Conservation (phyloP, 2,329 filamentous ascomycete species). For the Botrytis tulipae region DNA sequence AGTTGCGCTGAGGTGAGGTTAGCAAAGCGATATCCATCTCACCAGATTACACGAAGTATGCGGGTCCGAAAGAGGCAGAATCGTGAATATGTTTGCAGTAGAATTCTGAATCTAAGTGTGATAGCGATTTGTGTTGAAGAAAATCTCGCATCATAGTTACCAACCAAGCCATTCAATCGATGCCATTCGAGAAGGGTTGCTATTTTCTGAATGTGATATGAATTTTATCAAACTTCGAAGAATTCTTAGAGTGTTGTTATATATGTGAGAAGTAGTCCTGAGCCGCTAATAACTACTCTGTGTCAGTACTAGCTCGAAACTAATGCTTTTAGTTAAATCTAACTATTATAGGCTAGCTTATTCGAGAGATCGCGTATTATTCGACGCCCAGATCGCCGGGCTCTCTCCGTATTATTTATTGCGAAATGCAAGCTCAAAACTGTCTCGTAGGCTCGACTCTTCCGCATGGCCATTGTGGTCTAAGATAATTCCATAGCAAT, state of each 20-base stretch:
- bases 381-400: neutral
- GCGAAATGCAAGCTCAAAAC: neutral
- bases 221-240: neutral
- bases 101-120: neutral
- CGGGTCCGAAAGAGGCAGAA: neutral
- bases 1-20: neutral
- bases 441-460: neutral
- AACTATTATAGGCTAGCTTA: neutral
- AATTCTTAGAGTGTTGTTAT: neutral
- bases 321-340: neutral
- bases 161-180: neutral
- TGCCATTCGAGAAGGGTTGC: neutral
- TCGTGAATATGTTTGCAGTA: neutral
- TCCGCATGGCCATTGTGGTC: neutral
- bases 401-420: neutral
- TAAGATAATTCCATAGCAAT: neutral
- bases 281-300: neutral
- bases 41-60: neutral
- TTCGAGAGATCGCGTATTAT: neutral
- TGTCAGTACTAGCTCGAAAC: neutral
- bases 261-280: neutral
- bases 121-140: neutral
- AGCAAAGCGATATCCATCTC: neutral
- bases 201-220: neutral
- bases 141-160: neutral